Conservation (phyloP, 805 yeast genomes). For the Ogataea degrootiae region DNA sequence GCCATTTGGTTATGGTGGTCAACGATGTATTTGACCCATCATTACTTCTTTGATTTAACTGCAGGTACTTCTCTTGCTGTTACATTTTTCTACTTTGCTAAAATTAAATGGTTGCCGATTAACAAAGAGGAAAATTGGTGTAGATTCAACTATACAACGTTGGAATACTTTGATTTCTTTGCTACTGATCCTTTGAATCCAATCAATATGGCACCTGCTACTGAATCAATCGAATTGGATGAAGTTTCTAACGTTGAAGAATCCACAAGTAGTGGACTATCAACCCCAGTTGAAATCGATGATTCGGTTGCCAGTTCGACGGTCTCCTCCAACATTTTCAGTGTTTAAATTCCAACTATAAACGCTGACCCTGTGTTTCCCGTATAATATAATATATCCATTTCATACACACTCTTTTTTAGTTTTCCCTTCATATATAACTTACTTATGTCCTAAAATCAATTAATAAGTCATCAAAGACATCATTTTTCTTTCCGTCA, state of each 20-base stretch:
- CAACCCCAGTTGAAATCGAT: constrained; percentile 19
- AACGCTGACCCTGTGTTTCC: no score
- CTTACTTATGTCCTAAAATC: constrained; percentile 5
- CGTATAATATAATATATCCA: no score
- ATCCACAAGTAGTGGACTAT: constrained; percentile 14
- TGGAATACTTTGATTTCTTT: constrained; percentile 31
- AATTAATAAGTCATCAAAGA: constrained; percentile 10
- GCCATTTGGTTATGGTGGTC: constrained; percentile 98
- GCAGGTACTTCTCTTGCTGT: constrained; percentile 81
- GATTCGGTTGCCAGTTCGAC: constrained; percentile 4
- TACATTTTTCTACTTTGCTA: constrained; percentile 63
- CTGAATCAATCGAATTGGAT: constrained; percentile 12
- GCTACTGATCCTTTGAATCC: constrained; percentile 31
- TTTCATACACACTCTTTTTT: neutral
- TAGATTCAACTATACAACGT: constrained; percentile 60
- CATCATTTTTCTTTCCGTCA: constrained; percentile 2
- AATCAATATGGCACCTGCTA: constrained; percentile 7
- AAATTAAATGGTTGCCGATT: constrained; percentile 60
- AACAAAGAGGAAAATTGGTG: constrained; percentile 49
- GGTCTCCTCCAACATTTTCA: constrained; percentile 13
- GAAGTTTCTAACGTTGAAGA: constrained; percentile 8
- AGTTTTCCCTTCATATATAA: neutral
- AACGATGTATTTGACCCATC: constrained; percentile 97
- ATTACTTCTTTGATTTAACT: constrained; percentile 85
- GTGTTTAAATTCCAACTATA: constrained; percentile 6